phyloP scores from a whole-genome alignment of 2,329 filamentous ascomycete species.

The Nectriaceae sp. region DNA sequence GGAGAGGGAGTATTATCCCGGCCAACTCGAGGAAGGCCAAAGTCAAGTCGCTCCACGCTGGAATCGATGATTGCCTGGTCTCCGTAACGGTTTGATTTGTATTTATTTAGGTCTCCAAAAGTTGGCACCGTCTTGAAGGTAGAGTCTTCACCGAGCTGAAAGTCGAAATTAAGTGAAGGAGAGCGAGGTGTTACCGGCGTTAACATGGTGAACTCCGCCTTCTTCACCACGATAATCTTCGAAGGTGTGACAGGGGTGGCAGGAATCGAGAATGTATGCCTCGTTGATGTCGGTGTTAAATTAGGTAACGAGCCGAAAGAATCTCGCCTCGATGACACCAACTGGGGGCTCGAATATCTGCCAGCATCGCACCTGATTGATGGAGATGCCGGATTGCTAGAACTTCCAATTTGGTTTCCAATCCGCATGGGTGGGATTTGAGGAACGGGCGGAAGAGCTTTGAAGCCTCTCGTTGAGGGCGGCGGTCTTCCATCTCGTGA shows the following conservation, averaged over 20 bases:
- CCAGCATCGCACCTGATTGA: neutral
- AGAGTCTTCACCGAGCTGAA: slow-evolving; percentile 5
- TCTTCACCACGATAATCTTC: neutral
- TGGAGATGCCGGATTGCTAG: neutral
- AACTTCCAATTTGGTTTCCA: neutral
- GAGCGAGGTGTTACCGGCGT: neutral
- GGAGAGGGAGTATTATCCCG: slow-evolving; percentile 12
- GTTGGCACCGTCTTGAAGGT: neutral
- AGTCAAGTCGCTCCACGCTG: slow-evolving; percentile 9
- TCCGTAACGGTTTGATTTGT: slow-evolving; percentile 22
- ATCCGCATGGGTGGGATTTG: neutral
- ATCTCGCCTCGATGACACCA: neutral
- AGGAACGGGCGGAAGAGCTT: neutral
- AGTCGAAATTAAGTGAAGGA: slow-evolving; percentile 9
- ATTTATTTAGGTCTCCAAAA: neutral
- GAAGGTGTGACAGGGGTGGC: neutral
- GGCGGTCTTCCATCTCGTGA: slow-evolving; percentile 30
- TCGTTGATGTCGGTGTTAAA: neutral
- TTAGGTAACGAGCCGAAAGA: neutral
- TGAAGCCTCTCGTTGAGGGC: slow-evolving; percentile 11
- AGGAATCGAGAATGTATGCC: neutral
- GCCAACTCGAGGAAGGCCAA: slow-evolving; percentile 14
- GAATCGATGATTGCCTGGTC: slow-evolving; percentile 12
- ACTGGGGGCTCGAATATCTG: neutral
- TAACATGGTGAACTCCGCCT: neutral